Conservation (phyloP, 768 basidiomycete genomes). For the Pulveroboletus ravenelii region DNA sequence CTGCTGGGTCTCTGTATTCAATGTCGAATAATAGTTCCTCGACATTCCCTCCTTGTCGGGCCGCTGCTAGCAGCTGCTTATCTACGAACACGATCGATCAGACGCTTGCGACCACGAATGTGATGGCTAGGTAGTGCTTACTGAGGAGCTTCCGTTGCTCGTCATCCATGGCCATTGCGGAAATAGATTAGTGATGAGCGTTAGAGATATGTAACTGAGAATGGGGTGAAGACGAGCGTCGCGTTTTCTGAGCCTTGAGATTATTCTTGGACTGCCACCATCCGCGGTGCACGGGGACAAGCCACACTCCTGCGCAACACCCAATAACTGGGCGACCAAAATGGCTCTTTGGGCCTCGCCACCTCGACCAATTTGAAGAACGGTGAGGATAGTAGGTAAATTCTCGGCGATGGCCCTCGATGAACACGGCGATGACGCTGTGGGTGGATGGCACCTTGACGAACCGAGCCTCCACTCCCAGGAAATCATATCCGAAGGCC, state of each 20-base stretch:
- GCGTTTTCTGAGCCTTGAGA: background rate
- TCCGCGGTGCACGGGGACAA: background rate
- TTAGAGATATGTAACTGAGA: too few species aligned
- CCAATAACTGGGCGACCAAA: background rate
- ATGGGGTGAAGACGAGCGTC: background rate
- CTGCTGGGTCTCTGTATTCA: conserved; percentile 18
- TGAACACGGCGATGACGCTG: background rate
- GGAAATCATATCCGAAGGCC: conserved; percentile 23
- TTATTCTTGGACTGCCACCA: background rate
- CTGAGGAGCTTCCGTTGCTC: conserved; percentile 18
- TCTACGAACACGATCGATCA: conserved; percentile 13
- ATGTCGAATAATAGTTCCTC: conserved; percentile 21
- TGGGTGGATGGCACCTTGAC: conserved; percentile 1
- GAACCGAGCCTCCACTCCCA: conserved; percentile 1
- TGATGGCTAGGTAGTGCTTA: background rate
- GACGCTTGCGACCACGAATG: background rate
- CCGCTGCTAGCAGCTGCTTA: conserved; percentile 21
- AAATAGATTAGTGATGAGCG: background rate
- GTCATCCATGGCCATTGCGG: conserved; percentile 13
- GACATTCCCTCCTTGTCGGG: conserved; percentile 22
- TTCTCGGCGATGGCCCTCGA: conserved; percentile 8
- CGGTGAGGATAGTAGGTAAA: background rate
- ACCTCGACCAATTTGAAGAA: background rate
- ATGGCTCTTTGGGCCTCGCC: background rate
- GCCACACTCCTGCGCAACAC: background rate